Conservation (phyloP, 2,329 filamentous ascomycete genomes). For the Pseudogymnoascus sp. region DNA sequence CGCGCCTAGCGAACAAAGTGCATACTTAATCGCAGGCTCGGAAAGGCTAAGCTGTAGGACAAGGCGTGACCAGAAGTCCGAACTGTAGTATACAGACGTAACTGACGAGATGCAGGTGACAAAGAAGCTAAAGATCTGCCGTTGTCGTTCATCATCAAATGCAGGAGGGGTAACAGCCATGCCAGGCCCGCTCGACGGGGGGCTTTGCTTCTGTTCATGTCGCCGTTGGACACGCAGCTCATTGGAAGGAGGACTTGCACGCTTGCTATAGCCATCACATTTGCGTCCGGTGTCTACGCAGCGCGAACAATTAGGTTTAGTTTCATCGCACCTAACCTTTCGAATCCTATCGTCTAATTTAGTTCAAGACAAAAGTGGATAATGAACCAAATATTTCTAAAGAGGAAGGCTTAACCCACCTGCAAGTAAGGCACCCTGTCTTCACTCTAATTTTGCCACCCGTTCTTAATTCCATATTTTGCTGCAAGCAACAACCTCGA, state of each 20-base stretch:
- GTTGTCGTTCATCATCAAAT: neutral
- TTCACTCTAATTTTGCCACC: neutral
- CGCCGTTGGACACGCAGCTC: neutral
- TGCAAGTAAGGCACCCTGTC: conserved; percentile 13
- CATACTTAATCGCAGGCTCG: conserved; percentile 17
- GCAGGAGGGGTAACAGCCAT: neutral
- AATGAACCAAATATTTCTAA: neutral
- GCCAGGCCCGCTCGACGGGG: conserved; percentile 5
- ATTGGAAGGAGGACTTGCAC: neutral
- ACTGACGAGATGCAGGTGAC: conserved; percentile 12
- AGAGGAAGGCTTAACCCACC: neutral
- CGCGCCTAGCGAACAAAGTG: conserved; percentile 15
- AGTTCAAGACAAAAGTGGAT: neutral
- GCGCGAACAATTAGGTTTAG: conserved; percentile 25
- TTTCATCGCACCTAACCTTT: conserved; percentile 29
- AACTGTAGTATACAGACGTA: neutral
- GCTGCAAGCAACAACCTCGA: neutral
- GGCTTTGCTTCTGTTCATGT: neutral
- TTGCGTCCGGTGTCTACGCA: conserved; percentile 26
- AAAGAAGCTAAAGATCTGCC: conserved; percentile 17
- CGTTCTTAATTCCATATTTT: neutral
- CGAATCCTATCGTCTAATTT: conserved; percentile 22
- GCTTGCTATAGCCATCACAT: conserved; percentile 26
- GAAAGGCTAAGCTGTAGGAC: conserved; percentile 17
- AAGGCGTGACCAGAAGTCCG: conserved; percentile 17